These are phyloP conservation scores for Huntiella bhutanensis DNA, from an alignment of 2,329 filamentous ascomycete species.

Conservation along the genomic window DNA sequence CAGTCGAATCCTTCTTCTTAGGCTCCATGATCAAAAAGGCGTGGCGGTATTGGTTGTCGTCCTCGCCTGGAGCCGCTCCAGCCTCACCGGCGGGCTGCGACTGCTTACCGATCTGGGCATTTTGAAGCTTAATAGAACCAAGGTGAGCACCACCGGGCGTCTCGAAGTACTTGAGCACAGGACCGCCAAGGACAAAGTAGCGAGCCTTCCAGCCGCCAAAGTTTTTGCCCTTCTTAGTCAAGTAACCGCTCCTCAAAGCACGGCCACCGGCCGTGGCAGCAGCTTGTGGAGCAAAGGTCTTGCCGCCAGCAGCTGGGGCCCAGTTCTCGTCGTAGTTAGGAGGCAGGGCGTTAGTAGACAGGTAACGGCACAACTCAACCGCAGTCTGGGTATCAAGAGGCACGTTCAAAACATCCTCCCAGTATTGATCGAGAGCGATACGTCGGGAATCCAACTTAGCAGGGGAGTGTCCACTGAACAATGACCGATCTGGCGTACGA, in stretches of 20 bases:
- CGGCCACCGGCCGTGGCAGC: constrained; percentile 38
- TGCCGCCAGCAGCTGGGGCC: constrained; percentile 18
- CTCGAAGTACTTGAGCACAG: constrained; percentile 74
- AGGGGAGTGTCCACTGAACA: constrained; percentile 85
- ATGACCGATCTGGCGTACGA: constrained; percentile 60
- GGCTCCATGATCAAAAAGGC: constrained; percentile 89
- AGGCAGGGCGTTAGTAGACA: constrained; percentile 49
- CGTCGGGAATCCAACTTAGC: constrained; percentile 82
- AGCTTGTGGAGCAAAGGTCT: constrained; percentile 19
- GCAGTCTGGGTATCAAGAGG: constrained; percentile 61
- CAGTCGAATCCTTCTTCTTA: constrained; percentile 84
- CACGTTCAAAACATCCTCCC: constrained; percentile 69
- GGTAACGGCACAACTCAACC: constrained; percentile 66
- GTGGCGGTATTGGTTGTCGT: constrained; percentile 92
- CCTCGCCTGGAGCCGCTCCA: constrained; percentile 37
- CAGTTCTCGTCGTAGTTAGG: constrained; percentile 39
- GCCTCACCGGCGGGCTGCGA: constrained; percentile 16
- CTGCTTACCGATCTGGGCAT: constrained; percentile 88
- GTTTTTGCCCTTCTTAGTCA: constrained; percentile 95
- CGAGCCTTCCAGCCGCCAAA: constrained; percentile 95
- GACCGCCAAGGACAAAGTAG: constrained; percentile 41
- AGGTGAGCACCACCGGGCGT: constrained; percentile 75
- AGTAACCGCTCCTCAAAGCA: constrained; percentile 65
- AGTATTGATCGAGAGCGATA: constrained; percentile 61
- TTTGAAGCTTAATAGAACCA: constrained; percentile 79